Conservation (phyloP, 192 early-diverging fungal genomes). For the Dissophora globulifera region DNA sequence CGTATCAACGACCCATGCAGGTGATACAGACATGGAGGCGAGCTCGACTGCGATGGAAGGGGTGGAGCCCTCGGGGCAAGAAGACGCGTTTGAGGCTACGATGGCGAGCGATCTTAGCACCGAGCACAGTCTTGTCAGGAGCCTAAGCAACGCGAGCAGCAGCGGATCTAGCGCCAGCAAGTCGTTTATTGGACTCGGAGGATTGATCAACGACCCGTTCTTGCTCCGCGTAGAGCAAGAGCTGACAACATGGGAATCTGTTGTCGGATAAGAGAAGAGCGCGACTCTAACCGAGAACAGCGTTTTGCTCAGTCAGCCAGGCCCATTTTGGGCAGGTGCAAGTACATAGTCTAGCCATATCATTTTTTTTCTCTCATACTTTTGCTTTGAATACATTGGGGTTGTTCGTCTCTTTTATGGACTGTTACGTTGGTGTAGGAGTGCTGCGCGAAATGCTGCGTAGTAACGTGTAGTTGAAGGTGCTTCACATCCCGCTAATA, state of each 20-base stretch:
- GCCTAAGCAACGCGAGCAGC: slow-evolving; percentile 13
- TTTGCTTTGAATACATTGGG: too few species aligned
- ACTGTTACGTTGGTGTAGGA: too few species aligned
- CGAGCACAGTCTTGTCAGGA: slow-evolving; percentile 11
- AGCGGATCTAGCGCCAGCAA: slow-evolving; percentile 6
- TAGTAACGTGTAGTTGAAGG: too few species aligned
- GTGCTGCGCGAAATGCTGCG: too few species aligned
- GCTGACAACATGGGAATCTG: slow-evolving; percentile 31
- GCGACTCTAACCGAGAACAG: too few species aligned
- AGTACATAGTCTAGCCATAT: too few species aligned
- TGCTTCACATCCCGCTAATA: too few species aligned
- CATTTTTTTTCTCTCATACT: too few species aligned
- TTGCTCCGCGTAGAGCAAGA: slow-evolving; percentile 42
- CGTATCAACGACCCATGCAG: too few species aligned
- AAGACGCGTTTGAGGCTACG: slow-evolving; percentile 6
- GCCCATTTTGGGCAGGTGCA: neutral
- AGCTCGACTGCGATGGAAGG: slow-evolving; percentile 9
- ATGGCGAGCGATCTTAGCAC: neutral
- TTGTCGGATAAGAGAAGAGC: slow-evolving; percentile 9
- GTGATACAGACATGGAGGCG: neutral
- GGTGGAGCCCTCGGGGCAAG: slow-evolving; percentile 4
- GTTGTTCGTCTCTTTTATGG: too few species aligned
- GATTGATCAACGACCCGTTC: slow-evolving; percentile 38
- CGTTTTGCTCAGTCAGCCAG: neutral
- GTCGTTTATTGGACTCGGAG: slow-evolving; percentile 2